Base-by-base conservation (phyloP, 2,329 filamentous ascomycete species). In the Aspergillus sp. region DNA sequence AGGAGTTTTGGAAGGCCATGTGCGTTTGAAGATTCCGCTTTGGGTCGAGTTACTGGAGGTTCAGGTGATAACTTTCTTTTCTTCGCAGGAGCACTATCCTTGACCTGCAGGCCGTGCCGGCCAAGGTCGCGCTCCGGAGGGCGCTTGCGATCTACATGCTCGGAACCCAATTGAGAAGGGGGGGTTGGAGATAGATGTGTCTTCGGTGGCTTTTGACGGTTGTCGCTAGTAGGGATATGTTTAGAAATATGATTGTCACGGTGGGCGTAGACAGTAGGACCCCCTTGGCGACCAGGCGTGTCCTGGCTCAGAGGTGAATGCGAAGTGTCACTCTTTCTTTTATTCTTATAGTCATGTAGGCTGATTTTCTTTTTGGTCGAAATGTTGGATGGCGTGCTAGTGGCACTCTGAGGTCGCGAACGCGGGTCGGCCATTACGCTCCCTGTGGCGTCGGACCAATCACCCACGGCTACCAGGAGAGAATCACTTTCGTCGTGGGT, bases 361-460 rank as follows among this genome's bases (percentile, higher is more conserved):
- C 77, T 85, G 60, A 87, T 86, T 70, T 86, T 87, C 75, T 86
- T 87, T 73, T 84, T 86, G 23, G 70, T 61, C 19, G 78, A 77
- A 12, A 64, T 70, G 52, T 67, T 72, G 45, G 64, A 69, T 39
- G 80, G 75, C 19, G 76, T 79, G 62, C 71, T 75, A 56, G 72
- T 71, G 24, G 73, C 73, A 62, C 72, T 75, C 62, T 59, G 70
- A 55, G 61, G 66, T 62, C 70, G 68, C 52, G 77, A 73, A 24
- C 69, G 72, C 55, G 72, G 70, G 64, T 77, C 75, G 59, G 77
- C 71, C 63, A 77, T 77, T 62, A 73, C 77, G 72, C 71, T 75
- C 59, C 77, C 79, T 56, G 76, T 72, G 52, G 75, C 76, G 68
- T 81, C 78, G 48, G 81, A 80, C 73, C 82, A 82, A 62, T 82